A percentile compares a stretch with the other conserved stretches of the same genome.
phyloP scores from a whole-genome alignment of 305 asterid species.

The Petunia hybrid region DNA sequence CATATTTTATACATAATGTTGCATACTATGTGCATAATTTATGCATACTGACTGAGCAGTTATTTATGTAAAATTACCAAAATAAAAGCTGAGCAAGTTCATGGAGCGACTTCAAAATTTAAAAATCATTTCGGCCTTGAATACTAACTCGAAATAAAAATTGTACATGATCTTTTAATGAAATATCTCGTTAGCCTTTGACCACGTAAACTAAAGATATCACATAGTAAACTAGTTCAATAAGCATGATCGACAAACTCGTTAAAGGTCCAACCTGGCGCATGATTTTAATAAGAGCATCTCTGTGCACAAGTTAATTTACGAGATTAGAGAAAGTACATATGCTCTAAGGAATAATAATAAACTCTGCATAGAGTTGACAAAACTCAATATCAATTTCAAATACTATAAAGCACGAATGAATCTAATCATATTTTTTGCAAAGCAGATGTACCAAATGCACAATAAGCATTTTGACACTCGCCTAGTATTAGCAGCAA shows the following conservation, averaged over 20 bases:
- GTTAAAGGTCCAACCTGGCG: too few relatives aligned
- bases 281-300: not conserved
- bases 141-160: not conserved
- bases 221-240: not conserved
- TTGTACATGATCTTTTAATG: too few relatives aligned
- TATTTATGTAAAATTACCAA: too few relatives aligned
- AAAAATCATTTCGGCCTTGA: not conserved
- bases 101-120: not conserved
- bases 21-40: too few relatives aligned
- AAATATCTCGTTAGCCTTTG: too few relatives aligned
- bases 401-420: not conserved
- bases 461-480: not conserved
- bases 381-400: conserved; percentile 6
- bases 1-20: too few relatives aligned
- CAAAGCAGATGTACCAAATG: not conserved
- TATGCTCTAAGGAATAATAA: not conserved
- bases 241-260: conserved; percentile 1
- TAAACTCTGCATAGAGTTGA: not conserved
- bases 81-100: not conserved
- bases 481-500: not conserved
- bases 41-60: too few relatives aligned
- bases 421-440: not conserved
- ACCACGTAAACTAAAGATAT: too few relatives aligned
- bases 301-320: conserved; percentile 7
- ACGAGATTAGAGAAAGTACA: not conserved